Evolutionary conservation across 2,329 filamentous ascomycete genomes (phyloP).

Genomic region (Seiridium cupressi): DNA sequence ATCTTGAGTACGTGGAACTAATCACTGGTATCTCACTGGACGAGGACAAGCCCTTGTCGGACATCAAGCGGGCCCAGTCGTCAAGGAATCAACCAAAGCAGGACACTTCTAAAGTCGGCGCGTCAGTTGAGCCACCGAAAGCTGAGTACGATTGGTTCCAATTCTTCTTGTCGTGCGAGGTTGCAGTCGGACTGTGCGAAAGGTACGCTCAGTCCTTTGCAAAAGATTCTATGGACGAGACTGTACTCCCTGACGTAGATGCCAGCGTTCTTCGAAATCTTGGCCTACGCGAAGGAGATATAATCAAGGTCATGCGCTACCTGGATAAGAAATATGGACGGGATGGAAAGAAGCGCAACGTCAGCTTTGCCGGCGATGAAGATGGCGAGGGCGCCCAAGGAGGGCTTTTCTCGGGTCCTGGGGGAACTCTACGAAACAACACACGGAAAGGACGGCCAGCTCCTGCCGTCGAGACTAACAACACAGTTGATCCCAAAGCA

Average conservation of each 20-base stretch:
- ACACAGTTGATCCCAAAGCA: slow-evolving; percentile 83
- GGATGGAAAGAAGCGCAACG: slow-evolving; percentile 51
- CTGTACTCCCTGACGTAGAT: slow-evolving; percentile 85
- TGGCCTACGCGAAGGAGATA: slow-evolving; percentile 94
- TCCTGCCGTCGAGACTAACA: slow-evolving; percentile 80
- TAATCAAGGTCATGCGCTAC: slow-evolving; percentile 89
- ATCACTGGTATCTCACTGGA: slow-evolving; percentile 86
- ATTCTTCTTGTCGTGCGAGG: slow-evolving; percentile 91
- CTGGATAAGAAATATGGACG: slow-evolving; percentile 80
- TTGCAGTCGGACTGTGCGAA: slow-evolving; percentile 90
- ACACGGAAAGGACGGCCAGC: slow-evolving; percentile 88
- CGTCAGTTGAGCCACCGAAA: slow-evolving; percentile 60
- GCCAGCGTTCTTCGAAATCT: slow-evolving; percentile 78
- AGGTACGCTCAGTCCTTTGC: slow-evolving; percentile 87
- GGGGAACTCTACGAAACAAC: slow-evolving; percentile 90
- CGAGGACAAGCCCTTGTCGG: slow-evolving; percentile 89
- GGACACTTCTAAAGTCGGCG: slow-evolving; percentile 47
- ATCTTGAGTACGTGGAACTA: slow-evolving; percentile 91
- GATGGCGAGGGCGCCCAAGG: slow-evolving; percentile 54
- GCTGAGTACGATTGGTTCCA: slow-evolving; percentile 97
- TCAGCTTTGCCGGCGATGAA: slow-evolving; percentile 30
- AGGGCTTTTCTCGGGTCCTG: slow-evolving; percentile 88
- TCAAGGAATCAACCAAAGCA: slow-evolving; percentile 26
- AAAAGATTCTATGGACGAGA: slow-evolving; percentile 94
- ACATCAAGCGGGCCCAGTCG: slow-evolving; percentile 62